Evolutionary conservation across 2,329 filamentous ascomycete genomes (phyloP).

Genomic region (Nemania abortiva): DNA sequence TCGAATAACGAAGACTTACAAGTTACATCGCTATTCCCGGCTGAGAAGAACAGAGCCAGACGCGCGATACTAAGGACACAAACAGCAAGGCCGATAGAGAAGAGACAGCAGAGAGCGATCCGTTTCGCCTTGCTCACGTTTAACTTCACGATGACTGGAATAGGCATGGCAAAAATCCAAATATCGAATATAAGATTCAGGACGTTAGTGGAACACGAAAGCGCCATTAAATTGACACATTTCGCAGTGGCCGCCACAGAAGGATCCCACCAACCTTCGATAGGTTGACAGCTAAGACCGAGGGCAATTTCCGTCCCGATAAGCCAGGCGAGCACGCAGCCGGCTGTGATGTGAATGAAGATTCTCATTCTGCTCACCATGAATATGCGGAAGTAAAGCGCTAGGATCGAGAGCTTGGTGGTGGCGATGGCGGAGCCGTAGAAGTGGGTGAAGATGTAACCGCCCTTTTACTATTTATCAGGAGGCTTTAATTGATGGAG

Average conservation of each 20-base stretch:
- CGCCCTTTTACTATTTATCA: slow-evolving; percentile 41
- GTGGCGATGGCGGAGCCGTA: slow-evolving; percentile 48
- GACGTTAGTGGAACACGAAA: slow-evolving; percentile 48
- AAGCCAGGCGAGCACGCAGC: slow-evolving; percentile 43
- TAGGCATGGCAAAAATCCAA: slow-evolving; percentile 48
- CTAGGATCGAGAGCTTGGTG: slow-evolving; percentile 48
- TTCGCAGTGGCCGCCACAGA: slow-evolving; percentile 27
- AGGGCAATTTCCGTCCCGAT: slow-evolving; percentile 46
- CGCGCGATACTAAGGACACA: slow-evolving; percentile 46
- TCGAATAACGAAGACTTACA: slow-evolving; percentile 39
- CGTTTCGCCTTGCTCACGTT: slow-evolving; percentile 41
- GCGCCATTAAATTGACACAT: slow-evolving; percentile 45
- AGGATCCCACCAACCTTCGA: slow-evolving; percentile 46
- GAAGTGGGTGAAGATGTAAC: slow-evolving; percentile 49
- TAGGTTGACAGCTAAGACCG: slow-evolving; percentile 45
- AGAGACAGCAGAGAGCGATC: slow-evolving; percentile 44
- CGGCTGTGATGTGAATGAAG: slow-evolving; percentile 32
- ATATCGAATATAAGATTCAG: slow-evolving; percentile 47
- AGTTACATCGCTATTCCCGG: slow-evolving; percentile 43
- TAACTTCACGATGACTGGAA: slow-evolving; percentile 44
- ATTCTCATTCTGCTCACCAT: slow-evolving; percentile 36
- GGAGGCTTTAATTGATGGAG: background rate
- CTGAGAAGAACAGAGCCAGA: slow-evolving; percentile 43
- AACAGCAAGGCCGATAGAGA: slow-evolving; percentile 45
- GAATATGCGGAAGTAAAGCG: slow-evolving; percentile 48